A percentile compares a stretch with the other conserved stretches of the same genome.
phyloP scores from a whole-genome alignment of 805 yeast species.

The Candida sakaeoensis region DNA sequence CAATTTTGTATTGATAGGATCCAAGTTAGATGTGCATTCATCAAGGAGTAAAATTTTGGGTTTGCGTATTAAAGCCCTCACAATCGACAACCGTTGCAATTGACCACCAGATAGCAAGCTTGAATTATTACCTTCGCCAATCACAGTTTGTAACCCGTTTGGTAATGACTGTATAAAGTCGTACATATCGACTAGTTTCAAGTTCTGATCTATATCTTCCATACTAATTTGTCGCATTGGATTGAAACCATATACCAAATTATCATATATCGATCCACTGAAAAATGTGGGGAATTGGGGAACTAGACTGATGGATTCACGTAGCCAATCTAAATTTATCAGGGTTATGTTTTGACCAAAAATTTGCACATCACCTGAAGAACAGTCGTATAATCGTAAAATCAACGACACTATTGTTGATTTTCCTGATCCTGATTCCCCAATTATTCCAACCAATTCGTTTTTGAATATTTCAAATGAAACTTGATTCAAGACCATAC shows the following conservation, averaged over 20 bases:
- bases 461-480: constrained; percentile 40
- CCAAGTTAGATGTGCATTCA: constrained; percentile 88
- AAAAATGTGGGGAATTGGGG: constrained; percentile 72
- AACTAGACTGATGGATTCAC: constrained; percentile 62
- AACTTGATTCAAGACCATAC: constrained; percentile 37
- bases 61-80: constrained; percentile 68
- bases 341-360: constrained; percentile 38
- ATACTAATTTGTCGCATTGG: constrained; percentile 18
- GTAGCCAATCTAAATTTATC: constrained; percentile 44
- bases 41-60: constrained; percentile 73
- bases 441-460: constrained; percentile 65
- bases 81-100: constrained; percentile 78
- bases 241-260: constrained; percentile 58
- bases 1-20: constrained; percentile 50
- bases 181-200: constrained; percentile 47
- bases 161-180: constrained; percentile 55
- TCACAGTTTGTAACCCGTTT: constrained; percentile 52
- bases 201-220: constrained; percentile 32
- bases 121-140: constrained; percentile 41
- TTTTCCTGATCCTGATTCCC: constrained; percentile 90
- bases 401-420: constrained; percentile 67
- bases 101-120: constrained; percentile 83
- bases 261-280: constrained; percentile 69
- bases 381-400: constrained; percentile 49
- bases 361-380: too few relatives aligned